Conservation (phyloP, 257 asterid species). For the Fraxinus cuspidata region DNA sequence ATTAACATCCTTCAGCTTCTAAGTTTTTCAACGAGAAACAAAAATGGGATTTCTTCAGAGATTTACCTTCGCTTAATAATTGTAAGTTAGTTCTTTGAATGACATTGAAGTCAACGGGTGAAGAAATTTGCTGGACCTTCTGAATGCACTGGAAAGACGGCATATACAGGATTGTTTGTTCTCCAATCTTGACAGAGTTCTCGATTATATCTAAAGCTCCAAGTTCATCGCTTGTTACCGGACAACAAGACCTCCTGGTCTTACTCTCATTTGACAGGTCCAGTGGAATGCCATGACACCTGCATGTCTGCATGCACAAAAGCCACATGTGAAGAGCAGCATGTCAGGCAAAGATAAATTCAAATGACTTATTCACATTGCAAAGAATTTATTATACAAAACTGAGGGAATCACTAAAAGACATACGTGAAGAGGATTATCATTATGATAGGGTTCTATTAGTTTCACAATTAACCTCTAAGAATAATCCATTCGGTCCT, state of each 20-base stretch:
- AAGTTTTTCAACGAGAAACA: constrained; percentile 4
- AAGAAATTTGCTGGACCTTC: constrained; percentile 52
- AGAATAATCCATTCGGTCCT: neutral
- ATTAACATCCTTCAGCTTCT: constrained; percentile 18
- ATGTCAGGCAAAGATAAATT: constrained; percentile 7
- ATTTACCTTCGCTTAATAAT: constrained; percentile 79
- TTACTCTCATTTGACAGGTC: constrained; percentile 39
- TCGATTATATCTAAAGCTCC: constrained; percentile 56
- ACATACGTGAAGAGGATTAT: neutral
- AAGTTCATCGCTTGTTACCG: constrained; percentile 57
- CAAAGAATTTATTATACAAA: constrained; percentile 12
- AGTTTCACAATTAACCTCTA: neutral
- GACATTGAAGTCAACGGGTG: constrained; percentile 65
- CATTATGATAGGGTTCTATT: neutral
- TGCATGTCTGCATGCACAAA: constrained; percentile 70
- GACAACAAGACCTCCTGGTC: constrained; percentile 46
- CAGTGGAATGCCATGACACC: constrained; percentile 86
- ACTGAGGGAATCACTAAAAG: neutral
- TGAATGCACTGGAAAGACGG: constrained; percentile 74
- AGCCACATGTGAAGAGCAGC: constrained; percentile 20
- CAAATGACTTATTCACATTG: neutral
- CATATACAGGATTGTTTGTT: constrained; percentile 67
- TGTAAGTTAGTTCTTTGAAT: constrained; percentile 75
- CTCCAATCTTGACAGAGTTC: constrained; percentile 75
- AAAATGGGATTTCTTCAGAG: constrained; percentile 19